Evolutionary conservation across 2,329 filamentous ascomycete genomes (phyloP).

Genomic region (Daldinia sp.): DNA sequence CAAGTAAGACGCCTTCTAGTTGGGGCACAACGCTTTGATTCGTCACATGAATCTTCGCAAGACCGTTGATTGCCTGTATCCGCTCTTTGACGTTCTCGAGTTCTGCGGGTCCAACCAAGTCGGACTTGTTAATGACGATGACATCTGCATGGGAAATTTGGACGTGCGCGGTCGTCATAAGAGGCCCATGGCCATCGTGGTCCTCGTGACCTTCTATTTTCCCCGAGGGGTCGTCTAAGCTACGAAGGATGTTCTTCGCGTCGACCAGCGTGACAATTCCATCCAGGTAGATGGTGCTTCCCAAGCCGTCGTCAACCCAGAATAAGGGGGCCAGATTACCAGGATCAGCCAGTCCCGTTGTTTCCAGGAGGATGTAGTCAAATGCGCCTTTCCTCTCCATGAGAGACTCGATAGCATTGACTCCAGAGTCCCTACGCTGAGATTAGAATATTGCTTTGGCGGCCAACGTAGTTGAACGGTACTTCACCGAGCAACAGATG

Average conservation of each 20-base stretch:
- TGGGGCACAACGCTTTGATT: slow-evolving; percentile 80
- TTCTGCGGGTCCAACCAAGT: slow-evolving; percentile 77
- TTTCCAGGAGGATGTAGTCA: slow-evolving; percentile 97
- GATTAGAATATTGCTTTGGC: slow-evolving; percentile 37
- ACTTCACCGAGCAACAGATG: slow-evolving; percentile 98
- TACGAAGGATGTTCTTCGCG: slow-evolving; percentile 87
- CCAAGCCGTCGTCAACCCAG: slow-evolving; percentile 96
- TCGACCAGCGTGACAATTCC: slow-evolving; percentile 97
- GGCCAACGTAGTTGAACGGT: slow-evolving; percentile 31
- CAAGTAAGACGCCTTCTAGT: slow-evolving; percentile 85
- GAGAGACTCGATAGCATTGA: slow-evolving; percentile 92
- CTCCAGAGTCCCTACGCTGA: slow-evolving; percentile 77
- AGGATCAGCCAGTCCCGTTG: slow-evolving; percentile 92
- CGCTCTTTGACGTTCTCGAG: slow-evolving; percentile 74
- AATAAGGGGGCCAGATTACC: slow-evolving; percentile 96
- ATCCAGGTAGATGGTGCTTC: slow-evolving; percentile 94
- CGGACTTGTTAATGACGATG: slow-evolving; percentile 91
- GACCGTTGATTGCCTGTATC: slow-evolving; percentile 84
- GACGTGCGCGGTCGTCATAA: slow-evolving; percentile 91
- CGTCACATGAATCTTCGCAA: slow-evolving; percentile 86
- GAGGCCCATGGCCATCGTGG: slow-evolving; percentile 64
- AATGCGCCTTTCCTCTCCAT: slow-evolving; percentile 95
- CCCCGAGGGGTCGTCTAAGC: slow-evolving; percentile 75
- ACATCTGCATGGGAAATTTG: slow-evolving; percentile 98
- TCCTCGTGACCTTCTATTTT: slow-evolving; percentile 62